Evolutionary conservation across 1,284 basidiomycete species (phyloP).

Genomic region (Tranzscheliella williamsii): DNA sequence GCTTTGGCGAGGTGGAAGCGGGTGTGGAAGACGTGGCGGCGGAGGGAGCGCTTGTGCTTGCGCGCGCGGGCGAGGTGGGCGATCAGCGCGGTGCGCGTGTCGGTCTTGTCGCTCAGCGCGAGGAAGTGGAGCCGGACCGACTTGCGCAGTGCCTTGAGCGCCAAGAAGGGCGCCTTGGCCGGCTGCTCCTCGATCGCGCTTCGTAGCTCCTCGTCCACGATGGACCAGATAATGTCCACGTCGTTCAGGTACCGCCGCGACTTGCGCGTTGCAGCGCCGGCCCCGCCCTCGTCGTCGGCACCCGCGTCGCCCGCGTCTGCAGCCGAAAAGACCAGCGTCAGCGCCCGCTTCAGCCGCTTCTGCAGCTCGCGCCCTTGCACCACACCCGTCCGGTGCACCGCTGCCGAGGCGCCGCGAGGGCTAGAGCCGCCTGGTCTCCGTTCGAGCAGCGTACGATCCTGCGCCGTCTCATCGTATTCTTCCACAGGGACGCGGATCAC

Average conservation of each 20-base stretch:
- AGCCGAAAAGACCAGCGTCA: slow-evolving; percentile 27
- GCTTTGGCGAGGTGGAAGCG: slow-evolving; percentile 13
- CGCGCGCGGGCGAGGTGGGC: slow-evolving; percentile 21
- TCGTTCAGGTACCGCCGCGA: slow-evolving; percentile 37
- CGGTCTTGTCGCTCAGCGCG: slow-evolving; percentile 31
- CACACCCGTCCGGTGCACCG: no score
- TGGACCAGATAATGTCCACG: slow-evolving; percentile 38
- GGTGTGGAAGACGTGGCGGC: slow-evolving; percentile 22
- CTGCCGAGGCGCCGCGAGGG: no score
- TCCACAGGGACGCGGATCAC: slow-evolving; percentile 7
- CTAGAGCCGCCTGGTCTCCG: slow-evolving; percentile 1
- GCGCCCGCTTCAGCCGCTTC: slow-evolving; percentile 28
- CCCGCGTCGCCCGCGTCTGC: slow-evolving; percentile 2
- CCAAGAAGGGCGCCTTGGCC: slow-evolving; percentile 28
- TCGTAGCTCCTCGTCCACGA: slow-evolving; percentile 35
- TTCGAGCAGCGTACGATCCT: slow-evolving; percentile 30
- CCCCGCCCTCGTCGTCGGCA: slow-evolving; percentile 3
- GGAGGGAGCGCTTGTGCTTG: slow-evolving; percentile 21
- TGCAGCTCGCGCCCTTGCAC: slow-evolving; percentile 14
- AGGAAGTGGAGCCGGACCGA: slow-evolving; percentile 19
- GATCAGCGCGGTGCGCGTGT: slow-evolving; percentile 25
- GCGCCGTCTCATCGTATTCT: slow-evolving; percentile 18
- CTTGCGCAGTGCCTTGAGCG: slow-evolving; percentile 30
- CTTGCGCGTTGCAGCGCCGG: slow-evolving; percentile 5
- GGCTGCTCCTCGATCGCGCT: slow-evolving; percentile 33